Evolutionary conservation across 305 asterid genomes (phyloP), one percentile per base, ranked within the genome.

Genomic region (Fraxinus baroniana): DNA sequence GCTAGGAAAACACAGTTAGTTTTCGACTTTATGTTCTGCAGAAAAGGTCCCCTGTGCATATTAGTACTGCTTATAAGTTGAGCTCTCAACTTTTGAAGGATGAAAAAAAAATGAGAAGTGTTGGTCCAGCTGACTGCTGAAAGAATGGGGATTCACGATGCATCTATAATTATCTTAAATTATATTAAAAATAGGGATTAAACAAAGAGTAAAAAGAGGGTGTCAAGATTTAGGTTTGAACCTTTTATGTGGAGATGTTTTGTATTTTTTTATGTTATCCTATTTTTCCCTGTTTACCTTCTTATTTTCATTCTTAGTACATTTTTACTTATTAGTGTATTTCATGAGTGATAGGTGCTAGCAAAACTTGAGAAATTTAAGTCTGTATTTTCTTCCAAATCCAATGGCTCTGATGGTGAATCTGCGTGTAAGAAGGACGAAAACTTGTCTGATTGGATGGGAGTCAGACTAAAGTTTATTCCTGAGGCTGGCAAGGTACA

Each of bases 281-380:
- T 4, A 52, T 15, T 12, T 78, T 66, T 46, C 78, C 37, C 44
- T 15, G 68, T 76, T 76, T 71, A 26, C 13, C 8, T 60, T 64
- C 71, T 32, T 49, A 18, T 64, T 73, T 74, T 4, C n/a, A 33
- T 33, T 46, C 64, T 78, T 57, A 12, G n/a, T 75, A 41, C 66
- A 28, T 85, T 33, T 33, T 74, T 37, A 74, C 46, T 75, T 26
- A 20, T 17, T 46, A 1, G 62, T 80, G 55, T 60, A 28, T 30
- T 82, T 83, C 7, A 12, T 86, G 75, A 55, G 60, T 81, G 76
- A 62, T 79, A 95, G 99, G 82, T 89, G 82, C 91, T 94, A n/a
- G 91, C 94, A 64, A 94, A 76, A 87, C 92, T 96, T 74, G 93
- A 94, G 84, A 93, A 86, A 86, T 93, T 96, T 82, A 93, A 93